Base-by-base conservation (phyloP, 202 grass and related monocot species). In the Hordeum pubiflorum region DNA sequence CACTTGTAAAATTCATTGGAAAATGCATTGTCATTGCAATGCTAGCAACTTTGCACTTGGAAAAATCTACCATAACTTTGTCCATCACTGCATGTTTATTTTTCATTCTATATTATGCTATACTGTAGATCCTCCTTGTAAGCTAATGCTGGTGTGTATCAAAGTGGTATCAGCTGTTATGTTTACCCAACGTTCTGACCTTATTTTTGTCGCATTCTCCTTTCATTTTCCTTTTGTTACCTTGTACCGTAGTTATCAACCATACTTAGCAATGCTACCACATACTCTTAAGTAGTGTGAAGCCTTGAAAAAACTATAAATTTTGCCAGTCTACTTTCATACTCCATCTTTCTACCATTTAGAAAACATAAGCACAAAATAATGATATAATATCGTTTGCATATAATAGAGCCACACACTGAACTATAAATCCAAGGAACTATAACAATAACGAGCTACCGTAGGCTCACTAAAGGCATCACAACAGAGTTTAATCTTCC, bases 1-100 rank as follows among this genome's bases (percentile, higher is more conserved):
- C 23, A 67, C 18, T n/a, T 62, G 31, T 65, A 61, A 79, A 68
- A 54, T 65, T 22, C 21, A 67, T 80, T 74, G 71, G 12, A 34
- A 74, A 58, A 58, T 80, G 58, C 34, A 54, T 18, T 38, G 66
- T 0, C 9, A 22, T 75, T 63, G 71, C 48, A 57, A 38, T 74
- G 60, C 7, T 14, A 38, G 9, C 41, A 54, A 66, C 10, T 1
- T 57, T 41, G 31, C 29, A 40, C 29, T 22, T 12, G 31, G 3
- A 75, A 63, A 65, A 74, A 72, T 37, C 23, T 63, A 63, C n/a
- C 9, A 8, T n/a, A 22, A 75, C 21, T 65, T 73, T 73, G 21
- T 64, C 41, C 29, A 75, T 75, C 32, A 76, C 40, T 40, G 4
- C 34, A 66, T 75, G 34, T 67, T 75, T 33, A 56, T 54, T 73